Conservation (phyloP, 176 grass and related monocot species). For the Hsuehochloa calcarea region DNA sequence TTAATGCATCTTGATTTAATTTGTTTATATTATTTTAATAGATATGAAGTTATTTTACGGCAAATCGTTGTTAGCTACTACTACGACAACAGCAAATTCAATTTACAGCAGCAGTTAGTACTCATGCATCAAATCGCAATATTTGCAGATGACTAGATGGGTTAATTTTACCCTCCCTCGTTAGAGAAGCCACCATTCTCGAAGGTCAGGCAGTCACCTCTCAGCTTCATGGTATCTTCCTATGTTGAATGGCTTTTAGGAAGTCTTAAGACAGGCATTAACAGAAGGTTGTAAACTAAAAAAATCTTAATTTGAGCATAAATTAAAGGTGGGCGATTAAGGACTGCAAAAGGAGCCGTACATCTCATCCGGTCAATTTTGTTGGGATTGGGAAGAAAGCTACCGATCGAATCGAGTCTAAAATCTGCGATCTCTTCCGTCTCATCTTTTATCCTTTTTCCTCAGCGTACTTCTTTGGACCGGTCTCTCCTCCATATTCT, state of each 20-base stretch:
- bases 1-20: neutral
- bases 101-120: neutral
- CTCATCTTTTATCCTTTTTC: neutral
- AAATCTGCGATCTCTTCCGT: neutral
- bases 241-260: neutral
- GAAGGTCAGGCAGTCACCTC: neutral
- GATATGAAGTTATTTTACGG: neutral
- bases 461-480: neutral
- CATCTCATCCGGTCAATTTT: conserved; percentile 34
- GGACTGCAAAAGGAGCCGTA: neutral
- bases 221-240: neutral
- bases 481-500: neutral
- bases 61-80: neutral
- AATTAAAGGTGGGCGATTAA: neutral
- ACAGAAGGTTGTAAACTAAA: neutral
- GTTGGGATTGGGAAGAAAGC: conserved; percentile 21
- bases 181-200: conserved; percentile 10
- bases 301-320: neutral
- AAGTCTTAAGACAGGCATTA: neutral
- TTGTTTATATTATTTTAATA: neutral
- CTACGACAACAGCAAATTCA: neutral
- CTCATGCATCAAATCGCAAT: no score
- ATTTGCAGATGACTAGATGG: no score
- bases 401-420: conserved; percentile 2
- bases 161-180: neutral